Evolutionary conservation across 495 filamentous ascomycete genomes (phyloP).

Genomic region (Xylaria cubensis): DNA sequence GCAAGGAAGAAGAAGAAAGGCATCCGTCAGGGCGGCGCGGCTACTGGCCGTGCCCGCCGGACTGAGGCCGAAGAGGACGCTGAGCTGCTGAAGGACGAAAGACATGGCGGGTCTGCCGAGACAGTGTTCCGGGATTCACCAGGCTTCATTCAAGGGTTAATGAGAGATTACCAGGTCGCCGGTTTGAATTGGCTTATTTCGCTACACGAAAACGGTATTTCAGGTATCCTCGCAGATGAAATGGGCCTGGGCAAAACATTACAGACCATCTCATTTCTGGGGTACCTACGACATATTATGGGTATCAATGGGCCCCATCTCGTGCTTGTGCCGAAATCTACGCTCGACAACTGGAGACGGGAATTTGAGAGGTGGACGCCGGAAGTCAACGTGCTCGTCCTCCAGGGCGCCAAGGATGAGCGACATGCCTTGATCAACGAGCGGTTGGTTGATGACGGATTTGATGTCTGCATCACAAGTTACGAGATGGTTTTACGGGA

Average conservation of each 20-base stretch:
- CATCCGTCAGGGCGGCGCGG: slow-evolving; percentile 82
- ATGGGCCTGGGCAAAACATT: slow-evolving; percentile 97
- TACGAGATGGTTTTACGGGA: slow-evolving; percentile 97
- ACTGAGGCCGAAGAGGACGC: slow-evolving; percentile 99
- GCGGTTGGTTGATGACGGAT: slow-evolving; percentile 86
- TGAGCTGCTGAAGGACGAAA: slow-evolving; percentile 91
- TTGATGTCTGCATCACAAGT: slow-evolving; percentile 93
- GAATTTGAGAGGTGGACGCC: slow-evolving; percentile 96
- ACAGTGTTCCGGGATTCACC: slow-evolving; percentile 95
- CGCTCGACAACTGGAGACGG: slow-evolving; percentile 96
- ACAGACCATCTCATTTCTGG: slow-evolving; percentile 88
- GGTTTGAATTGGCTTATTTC: slow-evolving; percentile 99
- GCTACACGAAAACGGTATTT: slow-evolving; percentile 97
- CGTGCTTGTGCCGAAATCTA: slow-evolving; percentile 94
- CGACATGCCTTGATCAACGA: slow-evolving; percentile 88
- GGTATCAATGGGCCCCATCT: slow-evolving; percentile 93
- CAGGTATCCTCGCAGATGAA: slow-evolving; percentile 95
- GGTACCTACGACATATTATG: slow-evolving; percentile 89
- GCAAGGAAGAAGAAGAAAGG: slow-evolving; percentile 75
- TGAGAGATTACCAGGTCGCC: slow-evolving; percentile 95
- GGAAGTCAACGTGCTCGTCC: slow-evolving; percentile 89
- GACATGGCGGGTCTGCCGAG: slow-evolving; percentile 80
- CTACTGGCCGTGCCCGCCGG: slow-evolving; percentile 76
- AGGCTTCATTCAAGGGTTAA: slow-evolving; percentile 81
- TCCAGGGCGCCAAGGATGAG: slow-evolving; percentile 96